Evolutionary conservation across 148 eudicot species (phyloP).

Genomic region (Heliosperma pusillum): DNA sequence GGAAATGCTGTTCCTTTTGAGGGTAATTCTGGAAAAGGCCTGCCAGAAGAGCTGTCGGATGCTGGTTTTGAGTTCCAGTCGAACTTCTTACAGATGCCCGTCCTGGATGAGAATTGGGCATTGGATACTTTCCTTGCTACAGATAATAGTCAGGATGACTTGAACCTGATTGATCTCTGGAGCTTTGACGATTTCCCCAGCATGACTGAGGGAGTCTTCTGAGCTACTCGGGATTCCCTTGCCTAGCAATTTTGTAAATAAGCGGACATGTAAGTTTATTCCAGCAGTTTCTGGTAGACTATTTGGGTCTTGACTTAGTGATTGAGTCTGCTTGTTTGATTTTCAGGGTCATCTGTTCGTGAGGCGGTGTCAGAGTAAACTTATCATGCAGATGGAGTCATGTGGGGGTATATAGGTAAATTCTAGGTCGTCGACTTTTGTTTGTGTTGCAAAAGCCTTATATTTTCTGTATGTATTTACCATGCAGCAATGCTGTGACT

Average conservation of each 20-base stretch:
- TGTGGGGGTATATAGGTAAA: conserved; percentile 40
- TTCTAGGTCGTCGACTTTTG: conserved; percentile 6
- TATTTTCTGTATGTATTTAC: conserved; percentile 21
- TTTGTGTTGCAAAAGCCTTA: conserved; percentile 13
- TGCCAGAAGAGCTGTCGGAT: neutral
- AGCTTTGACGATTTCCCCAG: conserved; percentile 56
- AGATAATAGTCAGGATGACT: conserved; percentile 45
- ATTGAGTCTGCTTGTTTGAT: conserved; percentile 21
- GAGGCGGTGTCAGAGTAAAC: conserved; percentile 11
- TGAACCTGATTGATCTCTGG: conserved; percentile 60
- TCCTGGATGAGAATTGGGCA: conserved; percentile 71
- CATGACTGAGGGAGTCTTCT: conserved; percentile 42
- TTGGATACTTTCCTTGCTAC: conserved; percentile 56
- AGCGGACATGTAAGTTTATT: conserved; percentile 47
- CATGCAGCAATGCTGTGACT: conserved; percentile 32
- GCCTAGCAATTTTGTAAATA: conserved; percentile 40
- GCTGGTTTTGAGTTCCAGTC: conserved; percentile 59
- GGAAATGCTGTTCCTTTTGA: conserved; percentile 35
- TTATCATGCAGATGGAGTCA: conserved; percentile 30
- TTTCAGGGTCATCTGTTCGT: conserved; percentile 36
- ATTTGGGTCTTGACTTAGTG: conserved; percentile 15
- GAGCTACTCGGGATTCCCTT: conserved; percentile 27
- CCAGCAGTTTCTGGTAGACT: neutral
- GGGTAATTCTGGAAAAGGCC: conserved; percentile 20
- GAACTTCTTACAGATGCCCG: conserved; percentile 53